Conservation (phyloP, 805 yeast species). For the Vanderwaltozyma verrucispora region DNA sequence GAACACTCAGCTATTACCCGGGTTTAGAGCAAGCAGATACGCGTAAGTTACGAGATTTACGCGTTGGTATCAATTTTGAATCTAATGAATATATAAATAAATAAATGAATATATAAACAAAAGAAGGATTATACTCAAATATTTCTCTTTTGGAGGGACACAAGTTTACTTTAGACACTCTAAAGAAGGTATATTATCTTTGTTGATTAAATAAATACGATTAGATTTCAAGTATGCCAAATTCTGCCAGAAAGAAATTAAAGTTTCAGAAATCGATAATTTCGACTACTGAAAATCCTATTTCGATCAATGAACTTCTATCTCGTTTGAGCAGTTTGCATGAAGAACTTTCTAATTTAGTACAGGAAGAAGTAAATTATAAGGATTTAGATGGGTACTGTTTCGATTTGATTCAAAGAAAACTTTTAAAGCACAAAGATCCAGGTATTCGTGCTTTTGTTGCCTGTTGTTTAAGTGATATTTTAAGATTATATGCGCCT, state of each 20-base stretch:
- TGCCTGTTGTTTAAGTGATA: conserved; percentile 67
- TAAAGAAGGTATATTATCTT: no score
- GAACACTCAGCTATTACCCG: no score
- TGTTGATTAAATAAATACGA: neutral
- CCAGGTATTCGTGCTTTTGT: conserved; percentile 57
- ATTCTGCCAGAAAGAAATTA: conserved; percentile 13
- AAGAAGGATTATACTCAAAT: no score
- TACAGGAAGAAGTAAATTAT: conserved; percentile 49
- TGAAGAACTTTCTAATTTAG: conserved; percentile 51
- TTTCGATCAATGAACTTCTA: conserved; percentile 52
- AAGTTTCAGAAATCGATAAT: conserved; percentile 39
- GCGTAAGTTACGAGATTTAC: no score
- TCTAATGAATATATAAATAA: no score
- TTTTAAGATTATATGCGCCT: conserved; percentile 73
- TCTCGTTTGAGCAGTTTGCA: conserved; percentile 46
- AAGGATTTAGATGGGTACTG: conserved; percentile 36
- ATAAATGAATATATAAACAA: no score
- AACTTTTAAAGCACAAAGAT: conserved; percentile 51
- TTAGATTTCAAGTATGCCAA: neutral
- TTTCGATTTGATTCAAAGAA: conserved; percentile 44
- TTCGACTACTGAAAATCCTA: conserved; percentile 45
- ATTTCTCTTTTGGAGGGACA: no score
- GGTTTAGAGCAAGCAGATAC: no score
- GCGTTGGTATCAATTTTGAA: no score
- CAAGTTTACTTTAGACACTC: no score